Evolutionary conservation across 345 rosid genomes (phyloP).

Genomic region (Durio zibethinus): DNA sequence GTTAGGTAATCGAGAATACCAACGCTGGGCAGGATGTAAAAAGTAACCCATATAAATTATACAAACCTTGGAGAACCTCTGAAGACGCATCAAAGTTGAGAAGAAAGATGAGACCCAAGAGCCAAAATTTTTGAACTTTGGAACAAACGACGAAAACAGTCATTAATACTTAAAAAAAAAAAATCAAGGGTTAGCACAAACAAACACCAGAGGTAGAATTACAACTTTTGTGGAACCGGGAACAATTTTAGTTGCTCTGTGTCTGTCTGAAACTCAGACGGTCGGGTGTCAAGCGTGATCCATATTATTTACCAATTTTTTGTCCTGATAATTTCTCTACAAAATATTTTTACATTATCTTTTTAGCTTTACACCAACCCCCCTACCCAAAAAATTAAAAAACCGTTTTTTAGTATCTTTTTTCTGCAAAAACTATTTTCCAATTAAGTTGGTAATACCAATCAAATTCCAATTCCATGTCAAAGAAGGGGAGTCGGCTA

Average conservation of each 20-base stretch:
- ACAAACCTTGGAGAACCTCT: slow-evolving; percentile 4
- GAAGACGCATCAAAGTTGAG: neutral
- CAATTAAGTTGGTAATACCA: too few relatives aligned
- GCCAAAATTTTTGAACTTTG: neutral
- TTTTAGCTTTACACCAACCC: too few relatives aligned
- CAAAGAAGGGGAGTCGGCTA: too few relatives aligned
- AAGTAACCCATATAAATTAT: neutral
- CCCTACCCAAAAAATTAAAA: too few relatives aligned
- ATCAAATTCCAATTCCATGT: too few relatives aligned
- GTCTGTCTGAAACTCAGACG: neutral
- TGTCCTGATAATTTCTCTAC: too few relatives aligned
- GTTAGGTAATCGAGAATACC: neutral
- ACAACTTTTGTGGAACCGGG: neutral
- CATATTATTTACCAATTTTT: neutral
- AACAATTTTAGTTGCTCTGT: neutral
- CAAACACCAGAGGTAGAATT: neutral
- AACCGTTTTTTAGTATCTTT: too few relatives aligned
- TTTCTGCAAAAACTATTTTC: too few relatives aligned
- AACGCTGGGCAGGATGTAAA: too few relatives aligned
- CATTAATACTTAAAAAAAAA: too few relatives aligned
- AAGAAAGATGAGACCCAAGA: neutral
- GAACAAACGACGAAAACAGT: neutral
- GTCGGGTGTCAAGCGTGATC: neutral
- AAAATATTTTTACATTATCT: neutral
- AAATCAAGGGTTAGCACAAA: neutral